Base-by-base conservation (phyloP, 768 basidiomycete species). In the Serendipita sp. region DNA sequence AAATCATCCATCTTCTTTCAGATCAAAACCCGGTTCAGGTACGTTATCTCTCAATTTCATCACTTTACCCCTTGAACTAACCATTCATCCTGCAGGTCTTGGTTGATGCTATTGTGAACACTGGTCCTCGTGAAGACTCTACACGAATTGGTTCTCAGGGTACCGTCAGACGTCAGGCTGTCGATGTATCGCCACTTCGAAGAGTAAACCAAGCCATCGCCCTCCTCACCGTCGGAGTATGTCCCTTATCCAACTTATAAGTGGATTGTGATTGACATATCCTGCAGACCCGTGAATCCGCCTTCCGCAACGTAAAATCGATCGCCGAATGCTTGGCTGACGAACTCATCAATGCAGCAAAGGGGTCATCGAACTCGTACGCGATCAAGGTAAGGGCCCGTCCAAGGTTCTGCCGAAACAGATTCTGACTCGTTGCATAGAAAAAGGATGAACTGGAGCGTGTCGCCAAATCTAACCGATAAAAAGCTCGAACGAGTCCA, bases 11-110 rank as follows among this genome's bases (percentile, higher is more conserved):
- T 81, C 92, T 99, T 76, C 89, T 99, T 77, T 92, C 91, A 71
- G 96, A 99, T 84, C 93, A 95, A 79, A 99, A 99, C 82, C 96
- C 96, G 67, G 93, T 99, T 74, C 96, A 99, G 81, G 92, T 92
- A 66, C 68, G 84, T 72, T 62, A 62, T 5, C 23, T 6, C 48
- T 63, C 55, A 44, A 40, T 58, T 13, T 40, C 6, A 13, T 40
- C 13, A 15, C 31, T 45, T 37, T 63, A 29, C 36, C 13, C 44
- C 33, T 36, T 29, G 23, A 23, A 23, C 23, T 23, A 40, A 5
- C 40, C 40, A 52, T 23, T 37, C 43, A 40, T 5, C 43, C 2
- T 37, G 3, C 67, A 91, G 88, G 86, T 94, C 71, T 85, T 93
- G 71, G 94, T 98, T 71, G 95, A 97, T 74, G 96, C 96, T 69